Conservation (phyloP, 2,329 filamentous ascomycete genomes). For the Hymenoscyphus salicellus region DNA sequence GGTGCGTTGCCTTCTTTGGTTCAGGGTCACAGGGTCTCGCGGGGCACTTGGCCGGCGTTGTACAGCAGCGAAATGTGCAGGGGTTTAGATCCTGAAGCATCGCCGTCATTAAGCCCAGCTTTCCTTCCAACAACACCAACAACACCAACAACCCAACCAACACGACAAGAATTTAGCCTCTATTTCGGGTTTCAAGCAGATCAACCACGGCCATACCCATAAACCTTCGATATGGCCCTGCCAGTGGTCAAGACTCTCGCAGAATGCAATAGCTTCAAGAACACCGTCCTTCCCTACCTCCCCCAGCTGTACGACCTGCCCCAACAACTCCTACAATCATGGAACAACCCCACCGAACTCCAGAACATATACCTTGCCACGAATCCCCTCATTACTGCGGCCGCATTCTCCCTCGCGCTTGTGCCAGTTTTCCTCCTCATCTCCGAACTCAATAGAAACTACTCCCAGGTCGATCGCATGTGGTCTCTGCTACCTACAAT, state of each 20-base stretch:
- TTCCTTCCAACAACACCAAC: neutral
- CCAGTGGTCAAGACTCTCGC: constrained; percentile 66
- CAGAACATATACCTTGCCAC: constrained; percentile 74
- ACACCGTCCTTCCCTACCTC: constrained; percentile 72
- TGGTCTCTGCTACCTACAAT: constrained; percentile 89
- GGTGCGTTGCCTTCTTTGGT: too few species aligned
- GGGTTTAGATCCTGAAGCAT: too few species aligned
- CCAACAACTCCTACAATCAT: constrained; percentile 56
- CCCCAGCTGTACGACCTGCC: constrained; percentile 69
- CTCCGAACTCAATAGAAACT: constrained; percentile 87
- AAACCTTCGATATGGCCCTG: constrained; percentile 57
- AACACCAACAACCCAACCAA: neutral
- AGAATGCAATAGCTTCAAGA: constrained; percentile 74
- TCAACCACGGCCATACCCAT: neutral
- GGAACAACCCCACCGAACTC: constrained; percentile 59
- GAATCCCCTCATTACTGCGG: constrained; percentile 76
- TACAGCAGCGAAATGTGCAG: too few species aligned
- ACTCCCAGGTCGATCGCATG: constrained; percentile 89
- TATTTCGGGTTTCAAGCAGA: neutral
- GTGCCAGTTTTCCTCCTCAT: constrained; percentile 68
- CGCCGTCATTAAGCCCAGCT: too few species aligned
- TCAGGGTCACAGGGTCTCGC: too few species aligned
- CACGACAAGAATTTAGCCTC: neutral
- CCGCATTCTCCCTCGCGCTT: constrained; percentile 70
- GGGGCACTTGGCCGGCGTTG: too few species aligned